phyloP scores from a whole-genome alignment of 2,329 filamentous ascomycete species.

The Beauveria medogensis region DNA sequence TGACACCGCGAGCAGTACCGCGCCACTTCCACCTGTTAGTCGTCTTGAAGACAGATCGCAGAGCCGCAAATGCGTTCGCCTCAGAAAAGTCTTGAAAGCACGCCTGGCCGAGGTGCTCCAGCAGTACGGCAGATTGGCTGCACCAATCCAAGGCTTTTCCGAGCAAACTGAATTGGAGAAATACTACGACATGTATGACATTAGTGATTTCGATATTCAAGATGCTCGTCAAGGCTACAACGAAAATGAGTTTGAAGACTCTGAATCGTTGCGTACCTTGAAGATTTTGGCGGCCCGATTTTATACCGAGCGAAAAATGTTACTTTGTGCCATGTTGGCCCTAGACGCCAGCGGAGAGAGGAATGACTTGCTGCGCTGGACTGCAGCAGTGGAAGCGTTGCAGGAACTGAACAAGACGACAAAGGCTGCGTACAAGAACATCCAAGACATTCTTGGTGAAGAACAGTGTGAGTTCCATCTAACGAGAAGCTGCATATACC shows the following conservation, averaged over 20 bases:
- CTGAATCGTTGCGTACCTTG: conserved; percentile 68
- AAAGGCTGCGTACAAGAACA: conserved; percentile 51
- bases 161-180: conserved; percentile 79
- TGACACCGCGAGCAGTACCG: conserved; percentile 52
- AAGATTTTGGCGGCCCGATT: conserved; percentile 77
- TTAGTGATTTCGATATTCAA: conserved; percentile 63
- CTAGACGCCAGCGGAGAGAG: conserved; percentile 74
- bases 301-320: conserved; percentile 72
- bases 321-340: conserved; percentile 82
- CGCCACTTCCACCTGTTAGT: conserved; percentile 83
- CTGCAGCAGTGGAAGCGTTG: conserved; percentile 67
- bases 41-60: conserved; percentile 79
- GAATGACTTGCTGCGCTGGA: conserved; percentile 71
- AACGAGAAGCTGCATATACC: conserved; percentile 9
- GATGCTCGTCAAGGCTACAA: conserved; percentile 60
- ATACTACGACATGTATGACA: conserved; percentile 84
- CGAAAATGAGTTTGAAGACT: conserved; percentile 64
- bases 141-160: conserved; percentile 62
- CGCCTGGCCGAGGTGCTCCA: conserved; percentile 64
- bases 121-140: conserved; percentile 62
- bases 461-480: conserved; percentile 60
- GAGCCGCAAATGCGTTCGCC: conserved; percentile 66
- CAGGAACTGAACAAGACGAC: conserved; percentile 55
- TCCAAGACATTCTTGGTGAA: conserved; percentile 65
- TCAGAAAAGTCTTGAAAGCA: conserved; percentile 67